Evolutionary conservation across 202 grass and related monocot species (phyloP), one percentile per base, ranked within the genome.

Genomic region (Carex sylvatica): DNA sequence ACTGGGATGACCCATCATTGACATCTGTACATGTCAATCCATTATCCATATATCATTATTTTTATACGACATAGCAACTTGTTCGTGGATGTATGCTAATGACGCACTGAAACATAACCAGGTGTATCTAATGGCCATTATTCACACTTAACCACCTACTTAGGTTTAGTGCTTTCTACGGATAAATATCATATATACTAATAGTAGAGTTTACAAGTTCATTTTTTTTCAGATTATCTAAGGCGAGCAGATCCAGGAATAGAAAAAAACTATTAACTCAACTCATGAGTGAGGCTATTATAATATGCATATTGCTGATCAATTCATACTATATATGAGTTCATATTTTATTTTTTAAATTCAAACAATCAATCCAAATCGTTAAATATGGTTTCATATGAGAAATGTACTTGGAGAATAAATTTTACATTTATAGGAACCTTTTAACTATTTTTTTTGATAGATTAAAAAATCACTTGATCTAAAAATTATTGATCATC

Each of bases 1-100:
- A 60, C 7, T 78, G 53, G 52, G 28, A 60, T 78, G 53, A 78
- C 74, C 70, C 70, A 70, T 78, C 28, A 22, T 46, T 74, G 46
- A 53, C 70, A 74, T 74, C 44, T 74, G 70, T 18, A 53, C 40
- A 30, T 1, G 18, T 53, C 20, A 74, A 54, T 53, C 20, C 30
- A 31, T 53, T 54, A 54, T 53, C 20, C 30, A 31, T 53, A 53
- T 16, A 31, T 53, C 12, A 74, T 74, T 53, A 53, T 16, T 53
- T 70, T 69, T 24, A 73, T 51, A 51, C 0, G 4, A 73, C 23
- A 74, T 74, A 30, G 12, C 12, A 53, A 74, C 70, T 74, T 4
- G 47, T 15, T 8, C 1, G 9, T 74, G 59, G 9, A 78, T 78
- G 4, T 36, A 30, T 36, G 53, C 38, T 56, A 56, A 30, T 75